Base-by-base conservation (phyloP, 345 rosid species). In the Clausena lansium region DNA sequence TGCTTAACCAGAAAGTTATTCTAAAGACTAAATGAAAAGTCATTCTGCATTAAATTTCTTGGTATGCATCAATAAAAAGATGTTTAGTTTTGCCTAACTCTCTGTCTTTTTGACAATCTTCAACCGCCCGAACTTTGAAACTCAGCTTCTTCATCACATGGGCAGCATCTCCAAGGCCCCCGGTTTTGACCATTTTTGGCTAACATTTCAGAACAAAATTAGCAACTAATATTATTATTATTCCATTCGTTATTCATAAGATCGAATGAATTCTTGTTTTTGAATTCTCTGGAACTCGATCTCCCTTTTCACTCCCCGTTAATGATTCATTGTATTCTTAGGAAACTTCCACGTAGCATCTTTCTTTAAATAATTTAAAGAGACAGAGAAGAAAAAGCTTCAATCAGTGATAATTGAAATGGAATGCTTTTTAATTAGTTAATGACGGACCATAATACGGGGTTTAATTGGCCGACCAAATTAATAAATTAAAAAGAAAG, bases 71-170 rank as follows among this genome's bases (percentile, higher is more conserved):
- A 52, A 52, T 52, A 5, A 17, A 45, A 13, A 52, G 57, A 52
- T 19, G 57, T 52, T 52, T 17, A 0, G 22, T 52, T n/a, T 73
- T 25, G 81, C 71, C 81, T 71, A 78, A 78, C 81, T 78, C 64
- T 57, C 63, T 52, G n/a, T n/a, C 66, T 14, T 77, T 73, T 79
- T 79, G 81, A 79, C 77, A 71, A 54, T 63, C 52, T 64, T 25
- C 52, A 20, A 45, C 76, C 20, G 39, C 70, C 69, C 70, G 17
- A 70, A 47, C 66, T 70, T 77, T 61, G 75, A 77, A 60, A 60
- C 59, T 41, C 15, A 30, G 24, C 15, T n/a, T 77, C 74, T 68
- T 22, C 9, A 4, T 69, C 74, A 77, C 80, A 20, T 69, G 80
- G 68, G 68, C 5, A 9, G 36, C 69, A 73, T 73, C 74, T 79